Evolutionary conservation across 768 basidiomycete species (phyloP).

Genomic region (Tylopilus cervinicoccineus): DNA sequence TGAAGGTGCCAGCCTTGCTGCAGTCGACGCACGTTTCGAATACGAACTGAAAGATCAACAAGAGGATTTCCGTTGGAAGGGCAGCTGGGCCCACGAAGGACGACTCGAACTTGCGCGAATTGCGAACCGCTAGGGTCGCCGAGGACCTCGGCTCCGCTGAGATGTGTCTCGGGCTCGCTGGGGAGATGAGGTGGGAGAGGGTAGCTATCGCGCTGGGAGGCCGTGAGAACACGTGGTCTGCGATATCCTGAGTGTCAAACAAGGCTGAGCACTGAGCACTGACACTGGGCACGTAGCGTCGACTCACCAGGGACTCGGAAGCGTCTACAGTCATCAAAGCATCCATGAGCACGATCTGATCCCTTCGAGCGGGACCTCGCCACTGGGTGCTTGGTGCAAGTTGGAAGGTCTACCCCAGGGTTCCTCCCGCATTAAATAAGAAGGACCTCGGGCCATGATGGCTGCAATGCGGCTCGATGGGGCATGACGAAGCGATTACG

Average conservation of each 20-base stretch:
- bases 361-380: no score
- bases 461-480: no score
- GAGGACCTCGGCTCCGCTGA: not conserved
- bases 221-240: not conserved
- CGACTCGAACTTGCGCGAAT: not conserved
- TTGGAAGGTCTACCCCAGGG: no score
- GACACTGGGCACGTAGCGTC: not conserved
- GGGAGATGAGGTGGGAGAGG: not conserved
- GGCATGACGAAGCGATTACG: no score
- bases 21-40: conserved; percentile 4
- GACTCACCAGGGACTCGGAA: not conserved
- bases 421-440: no score
- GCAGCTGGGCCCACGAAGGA: not conserved
- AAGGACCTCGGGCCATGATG: no score
- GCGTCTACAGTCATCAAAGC: not conserved
- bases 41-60: conserved; percentile 2
- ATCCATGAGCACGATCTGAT: no score
- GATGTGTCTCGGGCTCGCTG: not conserved
- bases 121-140: no score
- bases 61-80: conserved; percentile 7
- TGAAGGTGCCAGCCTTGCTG: not conserved
- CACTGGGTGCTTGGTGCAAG: no score
- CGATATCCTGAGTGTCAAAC: not conserved
- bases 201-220: not conserved
- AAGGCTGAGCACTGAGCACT: not conserved